A percentile compares a stretch with the other conserved stretches of the same genome.
Evolutionary conservation across 2,329 filamentous ascomycete genomes (phyloP).

Genomic region (Sporothrix curviconia): DNA sequence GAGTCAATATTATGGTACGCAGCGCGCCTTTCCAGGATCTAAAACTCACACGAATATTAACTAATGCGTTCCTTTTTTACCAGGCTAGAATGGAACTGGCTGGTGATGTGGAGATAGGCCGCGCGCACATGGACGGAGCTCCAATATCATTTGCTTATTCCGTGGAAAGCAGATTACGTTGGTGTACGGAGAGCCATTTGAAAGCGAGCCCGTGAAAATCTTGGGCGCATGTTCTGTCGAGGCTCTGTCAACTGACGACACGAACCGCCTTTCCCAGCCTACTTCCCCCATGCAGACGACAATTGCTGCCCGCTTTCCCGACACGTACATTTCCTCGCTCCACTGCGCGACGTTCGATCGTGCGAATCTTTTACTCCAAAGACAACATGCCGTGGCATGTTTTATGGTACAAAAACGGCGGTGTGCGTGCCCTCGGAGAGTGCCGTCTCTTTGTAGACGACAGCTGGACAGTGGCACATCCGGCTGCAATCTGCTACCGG

Average conservation of each 20-base stretch:
- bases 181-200: background rate
- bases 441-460: conserved; percentile 1
- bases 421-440: background rate
- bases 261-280: background rate
- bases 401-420: background rate
- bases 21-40: background rate
- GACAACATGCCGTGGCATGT: background rate
- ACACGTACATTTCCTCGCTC: background rate
- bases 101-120: conserved; percentile 3
- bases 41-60: background rate
- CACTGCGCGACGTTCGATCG: background rate
- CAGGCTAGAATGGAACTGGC: conserved; percentile 8
- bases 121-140: background rate
- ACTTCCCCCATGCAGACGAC: background rate
- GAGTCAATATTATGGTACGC: background rate
- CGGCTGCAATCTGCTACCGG: background rate
- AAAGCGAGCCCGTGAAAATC: background rate
- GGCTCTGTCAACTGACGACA: background rate
- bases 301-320: background rate
- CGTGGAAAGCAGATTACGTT: background rate
- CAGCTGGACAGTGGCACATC: background rate
- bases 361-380: background rate
- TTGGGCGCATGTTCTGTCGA: background rate
- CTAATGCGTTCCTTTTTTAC: background rate
- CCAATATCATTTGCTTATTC: background rate